Evolutionary conservation across 1,284 basidiomycete species (phyloP), one percentile per base, ranked within the genome.

Genomic region (Mycosarcoma maydis): DNA sequence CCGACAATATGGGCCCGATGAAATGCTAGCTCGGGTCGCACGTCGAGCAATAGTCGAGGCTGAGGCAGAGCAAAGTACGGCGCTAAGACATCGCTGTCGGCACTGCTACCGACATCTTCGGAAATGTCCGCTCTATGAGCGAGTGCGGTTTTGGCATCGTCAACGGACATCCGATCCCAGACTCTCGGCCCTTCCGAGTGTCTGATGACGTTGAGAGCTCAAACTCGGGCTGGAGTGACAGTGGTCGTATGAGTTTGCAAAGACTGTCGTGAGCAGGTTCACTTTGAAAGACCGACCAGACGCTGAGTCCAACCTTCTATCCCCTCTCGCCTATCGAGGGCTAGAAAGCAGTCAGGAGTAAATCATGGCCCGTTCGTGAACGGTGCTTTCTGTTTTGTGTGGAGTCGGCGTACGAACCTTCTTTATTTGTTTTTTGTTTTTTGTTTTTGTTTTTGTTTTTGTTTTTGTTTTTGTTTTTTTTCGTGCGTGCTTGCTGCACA

Each of bases 41-140:
- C 20, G 29, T 70, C 67, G 33, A 70, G 56, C 38, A 64, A 52
- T 9, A 70, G 47, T 14, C 67, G 41, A 37, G 58, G 58, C 29
- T 48, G 27, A n/a, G 44, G 17, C 4, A 67, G 52, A 3, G 39
- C 33, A 14, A 66, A 41, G 27, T 59, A 66, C 7, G 36, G 19
- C 29, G 33, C 19, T 19, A 65, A 19, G 6, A 36, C 17, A 6
- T 41, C 22, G 30, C 27, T 16, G 42, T 38, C 50, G 19, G 11
- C 17, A 11, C 19, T 13, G 34, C 20, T 20, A 16, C 46, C 38
- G 46, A 49, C 29, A 7, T 10, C 6, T 9, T 38, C 20, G 26
- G 27, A 37, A 19, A 19, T 8, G 2, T 20, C 39, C 3, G 13
- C 13, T 5, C 7, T 14, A 4, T 6, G n/a, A 7, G 10, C 19